phyloP scores from a whole-genome alignment of 768 basidiomycete genomes.

The Tephrocybe sp. region DNA sequence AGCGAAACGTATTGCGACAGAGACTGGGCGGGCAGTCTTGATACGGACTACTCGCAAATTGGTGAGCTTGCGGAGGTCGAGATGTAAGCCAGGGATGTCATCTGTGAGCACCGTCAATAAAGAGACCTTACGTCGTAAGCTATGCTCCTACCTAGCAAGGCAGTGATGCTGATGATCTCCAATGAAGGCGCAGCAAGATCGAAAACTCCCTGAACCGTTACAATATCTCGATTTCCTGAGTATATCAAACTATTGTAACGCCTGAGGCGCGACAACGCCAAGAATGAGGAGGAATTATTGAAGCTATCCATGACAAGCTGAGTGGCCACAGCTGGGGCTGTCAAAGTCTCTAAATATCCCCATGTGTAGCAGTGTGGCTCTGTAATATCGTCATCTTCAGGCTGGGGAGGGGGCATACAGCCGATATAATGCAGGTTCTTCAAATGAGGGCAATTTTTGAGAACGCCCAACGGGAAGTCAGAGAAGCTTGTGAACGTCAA shows the following conservation, averaged over 20 bases:
- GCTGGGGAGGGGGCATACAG: background rate
- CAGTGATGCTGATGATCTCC: background rate
- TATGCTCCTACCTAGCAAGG: background rate
- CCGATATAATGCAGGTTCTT: constrained; percentile 1
- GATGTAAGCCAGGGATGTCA: background rate
- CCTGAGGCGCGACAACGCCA: constrained; percentile 5
- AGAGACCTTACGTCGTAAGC: too few relatives aligned
- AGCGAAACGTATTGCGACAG: background rate
- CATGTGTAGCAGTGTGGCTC: background rate
- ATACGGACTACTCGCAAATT: constrained; percentile 2
- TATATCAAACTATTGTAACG: background rate
- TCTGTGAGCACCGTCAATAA: too few relatives aligned
- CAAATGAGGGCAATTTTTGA: constrained; percentile 5
- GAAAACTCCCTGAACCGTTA: background rate
- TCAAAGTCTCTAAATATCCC: constrained; percentile 5
- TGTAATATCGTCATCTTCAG: background rate
- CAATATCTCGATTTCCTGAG: too few relatives aligned
- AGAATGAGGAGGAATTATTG: background rate
- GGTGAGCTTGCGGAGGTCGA: constrained; percentile 1
- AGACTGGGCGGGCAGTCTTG: background rate
- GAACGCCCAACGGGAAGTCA: constrained; percentile 1
- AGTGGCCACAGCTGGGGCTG: background rate
- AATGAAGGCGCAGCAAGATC: background rate
- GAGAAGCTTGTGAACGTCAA: background rate
- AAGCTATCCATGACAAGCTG: background rate